Evolutionary conservation across 768 basidiomycete genomes (phyloP), one percentile per base, ranked within the genome.

Genomic region (Agaricus subrufescens): DNA sequence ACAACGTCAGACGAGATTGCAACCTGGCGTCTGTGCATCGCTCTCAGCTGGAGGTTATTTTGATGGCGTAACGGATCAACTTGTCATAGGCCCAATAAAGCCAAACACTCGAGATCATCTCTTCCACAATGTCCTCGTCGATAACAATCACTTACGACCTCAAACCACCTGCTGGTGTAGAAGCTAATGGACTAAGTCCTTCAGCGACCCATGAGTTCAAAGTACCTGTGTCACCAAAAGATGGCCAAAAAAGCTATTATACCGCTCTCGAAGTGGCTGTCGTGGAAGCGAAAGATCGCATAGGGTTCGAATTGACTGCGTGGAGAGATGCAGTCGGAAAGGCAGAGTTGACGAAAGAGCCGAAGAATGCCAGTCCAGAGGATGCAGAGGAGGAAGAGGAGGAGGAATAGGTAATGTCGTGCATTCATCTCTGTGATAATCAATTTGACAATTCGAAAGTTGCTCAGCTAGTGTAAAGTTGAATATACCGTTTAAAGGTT

Each of bases 241-340:
- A 62, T 7, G 64, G 63, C 9, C 66, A 66, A 49, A 70, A 65
- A 37, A 57, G 65, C 31, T 86, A 85, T 63, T 89, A 89, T 56
- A 65, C 68, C 1, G 71, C 68, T 2, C 67, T 91, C 40, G 72
- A 75, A 57, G 67, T 61, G 4, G 73, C 82, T 19, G 72, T 91
- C 49, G 71, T 70, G 34, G 69, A 73, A 37, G 85, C 86, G 29
- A 82, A 74, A 59, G 73, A 72, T 43, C 71, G 75, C 29, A 61
- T 88, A 3, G 89, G 89, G 9, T 75, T 82, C 44, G 85, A 89
- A 60, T 66, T 91, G 67, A 91, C 89, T 0, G 76, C 67, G 4
- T 91, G 88, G 89, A 78, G 85, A 62, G 88, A 91, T 68, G 77
- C 78, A 5, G 83, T 90, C 4, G 86, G 88, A 11, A 86, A 78